phyloP scores from a whole-genome alignment of 331 rosid genomes.

The Acacia concinna region DNA sequence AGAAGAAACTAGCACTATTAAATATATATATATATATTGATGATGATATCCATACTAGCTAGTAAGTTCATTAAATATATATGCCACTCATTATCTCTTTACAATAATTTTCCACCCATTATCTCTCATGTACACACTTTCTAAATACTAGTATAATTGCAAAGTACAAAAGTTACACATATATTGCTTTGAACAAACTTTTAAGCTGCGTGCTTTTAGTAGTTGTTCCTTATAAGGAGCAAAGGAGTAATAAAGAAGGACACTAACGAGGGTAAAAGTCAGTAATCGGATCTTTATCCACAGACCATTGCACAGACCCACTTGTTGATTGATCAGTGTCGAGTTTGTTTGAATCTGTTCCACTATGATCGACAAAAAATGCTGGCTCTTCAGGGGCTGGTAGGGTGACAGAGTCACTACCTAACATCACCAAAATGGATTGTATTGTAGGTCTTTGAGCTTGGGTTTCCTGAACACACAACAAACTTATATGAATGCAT shows the following conservation, averaged over 20 bases:
- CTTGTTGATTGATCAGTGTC: neutral
- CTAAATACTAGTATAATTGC: too few relatives aligned
- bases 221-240: too few relatives aligned
- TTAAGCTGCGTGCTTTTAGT: too few relatives aligned
- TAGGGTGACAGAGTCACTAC: slow-evolving; percentile 34
- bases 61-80: too few relatives aligned
- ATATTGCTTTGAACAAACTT: too few relatives aligned
- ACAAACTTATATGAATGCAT: slow-evolving; percentile 53
- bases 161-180: too few relatives aligned
- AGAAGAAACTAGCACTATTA: too few relatives aligned
- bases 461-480: slow-evolving; percentile 59
- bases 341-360: neutral
- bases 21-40: too few relatives aligned
- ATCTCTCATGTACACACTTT: too few relatives aligned
- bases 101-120: too few relatives aligned
- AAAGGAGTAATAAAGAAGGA: neutral
- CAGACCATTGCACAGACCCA: neutral
- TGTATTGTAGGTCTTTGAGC: slow-evolving; percentile 51
- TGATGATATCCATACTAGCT: too few relatives aligned
- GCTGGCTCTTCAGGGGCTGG: slow-evolving; percentile 50
- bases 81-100: too few relatives aligned
- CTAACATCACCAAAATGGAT: slow-evolving; percentile 35
- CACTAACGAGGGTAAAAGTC: neutral
- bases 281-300: neutral
- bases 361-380: neutral